Base-by-base conservation (phyloP, 164 flowering plant genomes). In the Tetrastigma voinierianum region DNA sequence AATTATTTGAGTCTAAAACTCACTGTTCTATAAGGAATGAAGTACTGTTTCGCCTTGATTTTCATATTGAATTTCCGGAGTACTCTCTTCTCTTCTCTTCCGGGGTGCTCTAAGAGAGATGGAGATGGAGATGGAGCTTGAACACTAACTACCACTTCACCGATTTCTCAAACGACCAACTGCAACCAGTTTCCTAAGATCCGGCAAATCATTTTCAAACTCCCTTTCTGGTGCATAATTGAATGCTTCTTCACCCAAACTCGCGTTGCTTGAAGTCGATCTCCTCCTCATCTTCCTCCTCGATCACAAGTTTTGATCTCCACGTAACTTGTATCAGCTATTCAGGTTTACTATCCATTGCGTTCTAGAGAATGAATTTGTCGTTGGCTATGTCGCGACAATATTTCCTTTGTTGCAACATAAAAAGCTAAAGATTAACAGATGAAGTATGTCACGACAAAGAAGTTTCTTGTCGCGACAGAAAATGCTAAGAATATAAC, bases 131-230 rank as follows among this genome's bases (percentile, higher is more conserved):
- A 32, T 7, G 0, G 10, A 46, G 49, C 32, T 8, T 57, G 15
- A 69, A 56, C 20, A n/a, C n/a, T n/a, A n/a, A 55, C 16, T 9
- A 56, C 3, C 4, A 46, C 57, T 24, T 62, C 67, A 17, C 67
- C 72, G n/a, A 64, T 63, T 46, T 15, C 58, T 8, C 51, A 51
- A 8, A 5, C 58, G 1, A 21, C 46, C 72, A 25, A 63, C 51
- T 0, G 45, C 7, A 17, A 19, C 46, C 3, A 65, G 47, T 18
- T 19, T 44, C 2, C 2, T 19, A 16, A 54, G 46, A 19, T 53
- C 17, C n/a, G n/a, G n/a, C n/a, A n/a, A n/a, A n/a, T n/a, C n/a
- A n/a, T n/a, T n/a, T n/a, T n/a, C n/a, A n/a, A n/a, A n/a, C n/a
- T n/a, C n/a, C n/a, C n/a, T n/a, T 66, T 23, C 47, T 66, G 5